Evolutionary conservation across 768 basidiomycete species (phyloP), one percentile per base, ranked within the genome.

Genomic region (Trametes gibbosa): DNA sequence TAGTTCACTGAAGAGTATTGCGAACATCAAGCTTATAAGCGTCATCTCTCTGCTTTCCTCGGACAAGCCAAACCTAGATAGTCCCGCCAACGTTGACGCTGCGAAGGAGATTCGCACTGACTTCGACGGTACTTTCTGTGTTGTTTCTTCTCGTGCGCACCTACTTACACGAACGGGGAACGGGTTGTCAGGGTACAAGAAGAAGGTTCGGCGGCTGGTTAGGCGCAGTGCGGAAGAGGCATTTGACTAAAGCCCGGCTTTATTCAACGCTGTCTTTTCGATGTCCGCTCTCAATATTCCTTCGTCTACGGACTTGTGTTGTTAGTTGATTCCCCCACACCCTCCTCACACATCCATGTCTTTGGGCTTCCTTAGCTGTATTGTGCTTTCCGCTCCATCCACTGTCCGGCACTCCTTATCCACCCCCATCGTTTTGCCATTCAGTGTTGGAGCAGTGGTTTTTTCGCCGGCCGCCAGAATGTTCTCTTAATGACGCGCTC

Each of bases 1-100:
- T 17, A n/a, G 29, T 19, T 12, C 19, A 32, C 25, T 32, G 14
- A 14, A n/a, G 29, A 10, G 29, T 10, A 32, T 32, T 10, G 5
- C 37, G 5, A 39, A 63, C 40, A 37, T 47, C 5, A 19, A 99
- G 96, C 87, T 98, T 62, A 74, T 99, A 69, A 95, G 92, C 68
- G 96, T 98, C 63, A 98, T 98, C 65, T 98, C 95, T 14, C 83
- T 99, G 7, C 76, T 99, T 41, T 97, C 95, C 16, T 91, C 92
- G 55, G 92, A 98, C 69, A 85, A 79, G 37, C 95, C 95, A 19
- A 94, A 94, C 74, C 80, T 87, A 61, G 92, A 95, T 74, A 95
- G 94, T 62, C 95, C 95, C 3, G 95, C 95, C 5, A 98, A 98
- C 65, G 89, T 98, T 14, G 95, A 98, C 68, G 95, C 97, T 0